Evolutionary conservation across 2,329 filamentous ascomycete species (phyloP).

Genomic region (Calonectria pauciramosa): DNA sequence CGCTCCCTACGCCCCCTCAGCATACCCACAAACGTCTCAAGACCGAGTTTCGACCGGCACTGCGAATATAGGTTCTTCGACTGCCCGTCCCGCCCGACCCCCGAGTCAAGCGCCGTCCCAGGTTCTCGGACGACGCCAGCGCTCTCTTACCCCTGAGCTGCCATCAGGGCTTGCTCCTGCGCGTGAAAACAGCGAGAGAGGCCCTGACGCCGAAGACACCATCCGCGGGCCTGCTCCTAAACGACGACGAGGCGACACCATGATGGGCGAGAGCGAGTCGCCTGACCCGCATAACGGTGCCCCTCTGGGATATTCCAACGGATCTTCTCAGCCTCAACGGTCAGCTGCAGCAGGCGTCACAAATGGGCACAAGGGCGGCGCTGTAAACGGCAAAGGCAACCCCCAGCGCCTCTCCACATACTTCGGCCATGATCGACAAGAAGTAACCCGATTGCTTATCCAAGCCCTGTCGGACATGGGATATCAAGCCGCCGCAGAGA

Average conservation of each 20-base stretch:
- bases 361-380: constrained; percentile 64
- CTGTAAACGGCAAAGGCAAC: constrained; percentile 65
- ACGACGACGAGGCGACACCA: constrained; percentile 72
- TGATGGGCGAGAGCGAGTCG: constrained; percentile 72
- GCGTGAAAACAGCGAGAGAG: constrained; percentile 35
- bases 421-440: constrained; percentile 89
- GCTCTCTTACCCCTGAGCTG: constrained; percentile 56
- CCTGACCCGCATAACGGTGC: constrained; percentile 69
- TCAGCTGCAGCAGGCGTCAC: constrained; percentile 45
- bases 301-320: constrained; percentile 52
- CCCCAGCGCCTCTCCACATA: constrained; percentile 62
- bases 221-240: constrained; percentile 49
- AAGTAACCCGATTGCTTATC: constrained; percentile 92
- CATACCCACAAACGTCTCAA: constrained; percentile 40
- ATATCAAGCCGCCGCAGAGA: constrained; percentile 82
- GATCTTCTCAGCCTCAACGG: constrained; percentile 54
- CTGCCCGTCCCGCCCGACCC: constrained; percentile 42
- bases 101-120: constrained; percentile 48
- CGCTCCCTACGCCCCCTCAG: constrained; percentile 30
- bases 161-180: constrained; percentile 47
- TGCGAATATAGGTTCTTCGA: constrained; percentile 59
- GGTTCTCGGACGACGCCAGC: constrained; percentile 70
- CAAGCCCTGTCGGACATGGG: constrained; percentile 92
- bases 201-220: constrained; percentile 34
- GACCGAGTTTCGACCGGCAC: constrained; percentile 48